Percentiles rank a stretch among this genome's conserved stretches.
Evolutionary conservation across 2,329 filamentous ascomycete genomes (phyloP).

Genomic region (Clonostachys rhizophaga): DNA sequence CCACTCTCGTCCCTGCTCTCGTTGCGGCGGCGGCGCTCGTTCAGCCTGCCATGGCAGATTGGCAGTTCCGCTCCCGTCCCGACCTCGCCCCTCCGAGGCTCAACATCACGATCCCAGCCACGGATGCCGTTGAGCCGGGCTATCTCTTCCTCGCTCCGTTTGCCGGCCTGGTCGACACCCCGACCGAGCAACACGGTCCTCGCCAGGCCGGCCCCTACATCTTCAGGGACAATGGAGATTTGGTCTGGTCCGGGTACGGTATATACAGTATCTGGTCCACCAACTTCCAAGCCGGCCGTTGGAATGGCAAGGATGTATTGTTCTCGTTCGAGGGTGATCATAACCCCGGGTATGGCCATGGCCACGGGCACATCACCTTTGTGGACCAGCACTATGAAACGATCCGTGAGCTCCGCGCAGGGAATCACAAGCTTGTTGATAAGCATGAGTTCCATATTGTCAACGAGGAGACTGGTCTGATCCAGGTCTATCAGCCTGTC

Average conservation of each 20-base stretch:
- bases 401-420: constrained; percentile 44
- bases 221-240: constrained; percentile 45
- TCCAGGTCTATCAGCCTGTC: constrained; percentile 48
- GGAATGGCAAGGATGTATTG: constrained; percentile 45
- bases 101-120: constrained; percentile 36
- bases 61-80: constrained; percentile 12
- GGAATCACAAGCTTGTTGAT: constrained; percentile 42
- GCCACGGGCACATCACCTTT: constrained; percentile 48
- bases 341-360: constrained; percentile 45
- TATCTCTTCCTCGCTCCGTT: constrained; percentile 38
- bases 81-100: constrained; percentile 19
- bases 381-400: constrained; percentile 50
- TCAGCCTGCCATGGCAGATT: constrained; percentile 6
- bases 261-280: constrained; percentile 46
- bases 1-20: not conserved
- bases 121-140: constrained; percentile 29
- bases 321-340: constrained; percentile 49
- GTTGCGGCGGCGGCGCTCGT: not conserved
- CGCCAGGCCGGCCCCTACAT: constrained; percentile 51
- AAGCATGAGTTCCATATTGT: constrained; percentile 53
- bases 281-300: constrained; percentile 47
- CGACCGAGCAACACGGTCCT: constrained; percentile 34
- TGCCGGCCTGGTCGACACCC: constrained; percentile 24
- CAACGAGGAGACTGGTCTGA: constrained; percentile 45
- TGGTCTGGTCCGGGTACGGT: constrained; percentile 52